These are phyloP conservation scores for Aspergillus candidus DNA, from an alignment of 2,329 filamentous ascomycete genomes.

Conservation along the genomic window DNA sequence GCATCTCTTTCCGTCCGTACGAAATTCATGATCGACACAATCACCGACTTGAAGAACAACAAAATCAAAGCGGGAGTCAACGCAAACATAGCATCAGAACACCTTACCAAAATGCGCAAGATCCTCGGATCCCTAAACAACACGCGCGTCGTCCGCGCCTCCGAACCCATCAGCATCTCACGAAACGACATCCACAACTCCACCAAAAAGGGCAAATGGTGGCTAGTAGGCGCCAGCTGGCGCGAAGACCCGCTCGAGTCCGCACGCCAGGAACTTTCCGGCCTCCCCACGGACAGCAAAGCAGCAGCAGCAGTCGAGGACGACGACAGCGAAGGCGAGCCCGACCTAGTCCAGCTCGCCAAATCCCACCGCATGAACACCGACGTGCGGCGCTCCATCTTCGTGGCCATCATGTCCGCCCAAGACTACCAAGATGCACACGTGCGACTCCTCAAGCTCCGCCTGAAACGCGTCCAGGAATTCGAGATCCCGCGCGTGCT, in stretches of 20 bases:
- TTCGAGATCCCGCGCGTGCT: constrained; percentile 82
- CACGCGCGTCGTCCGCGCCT: constrained; percentile 59
- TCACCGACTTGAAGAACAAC: constrained; percentile 91
- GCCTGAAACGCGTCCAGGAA: constrained; percentile 78
- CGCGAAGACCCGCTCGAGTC: constrained; percentile 38
- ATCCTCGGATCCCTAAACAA: constrained; percentile 70
- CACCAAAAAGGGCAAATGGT: constrained; percentile 92
- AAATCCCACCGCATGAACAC: constrained; percentile 81
- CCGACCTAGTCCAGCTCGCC: constrained; percentile 69
- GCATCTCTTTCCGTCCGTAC: constrained; percentile 75
- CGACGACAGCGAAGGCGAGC: constrained; percentile 33
- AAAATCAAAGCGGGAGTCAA: constrained; percentile 71
- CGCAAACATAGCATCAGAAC: constrained; percentile 68
- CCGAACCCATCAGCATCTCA: constrained; percentile 74
- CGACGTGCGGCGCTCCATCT: constrained; percentile 81
- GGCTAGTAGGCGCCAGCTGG: constrained; percentile 96
- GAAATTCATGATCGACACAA: constrained; percentile 96
- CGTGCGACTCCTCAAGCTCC: constrained; percentile 70
- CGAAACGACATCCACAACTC: constrained; percentile 75
- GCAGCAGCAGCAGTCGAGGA: constrained; percentile 6
- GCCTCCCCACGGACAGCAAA: constrained; percentile 8
- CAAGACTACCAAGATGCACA: constrained; percentile 79
- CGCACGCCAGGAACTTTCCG: constrained; percentile 28
- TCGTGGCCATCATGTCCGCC: constrained; percentile 81
- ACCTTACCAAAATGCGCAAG: constrained; percentile 84